These are phyloP conservation scores for Leucosporidium yakuticum DNA, from an alignment of 768 basidiomycete species.

Conservation along the genomic window DNA sequence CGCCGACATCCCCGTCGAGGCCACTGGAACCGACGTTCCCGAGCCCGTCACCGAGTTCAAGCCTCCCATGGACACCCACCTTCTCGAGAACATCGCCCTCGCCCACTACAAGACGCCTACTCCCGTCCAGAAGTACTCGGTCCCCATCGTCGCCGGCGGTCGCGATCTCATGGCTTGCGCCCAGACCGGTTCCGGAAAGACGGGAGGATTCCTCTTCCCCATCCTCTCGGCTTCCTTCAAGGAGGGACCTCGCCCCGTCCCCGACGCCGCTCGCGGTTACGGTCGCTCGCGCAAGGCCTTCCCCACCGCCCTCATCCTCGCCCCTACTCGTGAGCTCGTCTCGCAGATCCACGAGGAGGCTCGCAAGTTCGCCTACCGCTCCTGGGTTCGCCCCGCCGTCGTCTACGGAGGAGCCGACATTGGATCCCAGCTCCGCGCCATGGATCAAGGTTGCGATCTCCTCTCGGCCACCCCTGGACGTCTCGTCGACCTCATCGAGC, in stretches of 20 bases:
- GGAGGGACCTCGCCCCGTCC: conserved; percentile 68
- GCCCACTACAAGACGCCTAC: conserved; percentile 94
- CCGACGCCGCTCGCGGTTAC: conserved; percentile 50
- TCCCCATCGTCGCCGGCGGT: conserved; percentile 88
- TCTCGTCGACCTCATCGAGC: conserved; percentile 95
- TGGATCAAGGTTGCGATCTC: conserved; percentile 95
- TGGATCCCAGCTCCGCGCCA: conserved; percentile 81
- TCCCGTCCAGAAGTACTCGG: conserved; percentile 99
- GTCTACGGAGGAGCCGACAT: conserved; percentile 99
- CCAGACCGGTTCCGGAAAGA: conserved; percentile 99
- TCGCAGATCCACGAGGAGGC: conserved; percentile 99
- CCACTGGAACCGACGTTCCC: conserved; percentile 93
- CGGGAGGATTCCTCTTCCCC: conserved; percentile 97
- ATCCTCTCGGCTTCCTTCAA: conserved; percentile 89
- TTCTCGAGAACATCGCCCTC: conserved; percentile 87
- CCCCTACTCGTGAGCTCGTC: conserved; percentile 96
- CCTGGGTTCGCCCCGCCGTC: conserved; percentile 97
- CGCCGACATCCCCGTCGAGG: conserved; percentile 98
- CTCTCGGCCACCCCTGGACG: conserved; percentile 96
- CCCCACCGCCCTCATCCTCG: conserved; percentile 94
- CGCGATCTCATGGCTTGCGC: conserved; percentile 77
- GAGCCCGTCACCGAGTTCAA: conserved; percentile 85
- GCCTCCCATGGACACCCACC: conserved; percentile 83
- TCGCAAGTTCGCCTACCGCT: conserved; percentile 96
- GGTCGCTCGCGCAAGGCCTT: conserved; percentile 77